Base-by-base conservation (phyloP, 768 basidiomycete genomes). In the Leccinum subtestaceum region DNA sequence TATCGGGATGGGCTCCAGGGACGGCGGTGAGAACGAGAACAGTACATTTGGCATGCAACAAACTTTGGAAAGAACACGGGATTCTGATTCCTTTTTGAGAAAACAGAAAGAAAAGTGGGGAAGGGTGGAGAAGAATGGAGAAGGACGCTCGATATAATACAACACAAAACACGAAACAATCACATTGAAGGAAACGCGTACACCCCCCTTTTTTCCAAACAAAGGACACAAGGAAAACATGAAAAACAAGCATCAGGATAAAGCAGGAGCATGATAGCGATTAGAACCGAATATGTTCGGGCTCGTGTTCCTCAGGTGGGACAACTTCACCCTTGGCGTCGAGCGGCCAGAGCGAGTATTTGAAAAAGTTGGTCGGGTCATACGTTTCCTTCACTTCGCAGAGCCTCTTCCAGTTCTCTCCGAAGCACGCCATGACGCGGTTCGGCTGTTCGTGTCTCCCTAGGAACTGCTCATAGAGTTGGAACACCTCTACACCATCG, bases 271-370 rank as follows among this genome's bases (percentile, higher is more conserved):
- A 17, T 38, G 17, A 8, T 3, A 29, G 8, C 17, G 15, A 53
- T 71, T 53, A 73, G 38, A 66, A 65, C 17, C 17, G 58, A 0
- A 71, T 61, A 23, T 74, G 72, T 32, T 70, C 65, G 0, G 88
- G 88, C 64, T 91, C 89, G 60, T 89, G 88, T 6, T 75, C 77
- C 47, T 80, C 70, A 10, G 85, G 78, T 34, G 83, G 78, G n/a
- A 91, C 77, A 2, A 72, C 72, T 0, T 82, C 73, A 2, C 86
- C 85, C 19, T 78, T 70, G 27, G 78, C 78, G 66, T 87, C 77
- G 58, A 91, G 69, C 19, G 93, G 93, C 91, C 93, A 95, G 67
- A 93, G 84, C 12, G 84, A 81, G 67, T 93, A 88, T 59, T 74
- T 80, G 77, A 95, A 93, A 46, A 95, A 61, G 59, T 87, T 86